Base-by-base conservation (phyloP, 192 early-diverging fungal species). In the Linnemannia hyalina region DNA sequence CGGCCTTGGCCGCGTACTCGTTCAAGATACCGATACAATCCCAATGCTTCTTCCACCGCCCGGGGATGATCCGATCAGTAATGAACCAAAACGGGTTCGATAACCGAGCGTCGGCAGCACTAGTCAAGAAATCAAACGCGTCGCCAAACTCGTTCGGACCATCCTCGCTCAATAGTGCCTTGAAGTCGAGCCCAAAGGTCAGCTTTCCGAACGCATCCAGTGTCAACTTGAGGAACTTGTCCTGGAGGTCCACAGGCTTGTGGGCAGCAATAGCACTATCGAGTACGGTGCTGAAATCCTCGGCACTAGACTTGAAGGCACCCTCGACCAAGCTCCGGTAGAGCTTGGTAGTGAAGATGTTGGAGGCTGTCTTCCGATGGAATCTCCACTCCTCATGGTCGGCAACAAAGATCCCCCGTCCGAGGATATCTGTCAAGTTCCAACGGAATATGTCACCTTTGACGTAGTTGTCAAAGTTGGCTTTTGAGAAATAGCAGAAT, bases 381-480 rank as follows among this genome's bases (percentile, higher is more conserved):
- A 72, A 74, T 7, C 81, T 71, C 92, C 92, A 93, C 4, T 55
- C 44, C 5, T 90, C 90, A 22, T 88, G 88, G 75, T 93, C 92
- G 22, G 83, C 46, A 60, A 88, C 90, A 73, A 93, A 93, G 70
- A 93, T 93, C 10, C 92, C 92, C 44, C 84, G 70, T 8, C 91
- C 91, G 16, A 93, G 73, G 40, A 92, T 63, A 69, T 89, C 88
- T 13, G 76, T 73, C 32, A 80, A 44, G 57, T 32, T 35, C 38
- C 54, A 38, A 16, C 70, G 55, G 52, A 86, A 71, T 16, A 82
- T 20, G 5, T 71, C 75, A 5, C 84, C 84, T 52, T 86, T 82
- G 69, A 77, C 42, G 20, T 82, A 82, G 70, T 82, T 82, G 35
- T 71, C 68, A 44, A 82, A 82, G 54, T 76, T 75, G 36, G 80